These are phyloP conservation scores for Mortierella sp. DNA, from an alignment of 371 early-diverging fungal species.

Conservation along the genomic window DNA sequence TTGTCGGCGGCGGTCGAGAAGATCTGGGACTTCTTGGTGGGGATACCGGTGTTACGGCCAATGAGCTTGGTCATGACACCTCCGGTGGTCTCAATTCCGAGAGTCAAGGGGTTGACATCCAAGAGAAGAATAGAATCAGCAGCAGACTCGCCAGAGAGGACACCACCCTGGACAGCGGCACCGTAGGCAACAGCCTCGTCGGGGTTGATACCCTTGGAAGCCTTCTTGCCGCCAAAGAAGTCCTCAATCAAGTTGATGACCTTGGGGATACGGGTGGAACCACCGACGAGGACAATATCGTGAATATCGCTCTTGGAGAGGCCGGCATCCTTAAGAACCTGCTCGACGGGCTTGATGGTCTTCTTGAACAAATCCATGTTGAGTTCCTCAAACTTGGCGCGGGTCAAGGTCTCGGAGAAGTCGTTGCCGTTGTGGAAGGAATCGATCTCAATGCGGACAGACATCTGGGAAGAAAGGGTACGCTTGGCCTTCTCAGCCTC, in stretches of 20 bases:
- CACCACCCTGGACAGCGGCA: conserved; percentile 99
- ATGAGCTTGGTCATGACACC: conserved; percentile 98
- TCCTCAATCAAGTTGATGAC: conserved; percentile 94
- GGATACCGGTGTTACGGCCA: conserved; percentile 97
- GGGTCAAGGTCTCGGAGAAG: conserved; percentile 95
- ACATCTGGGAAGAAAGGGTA: conserved; percentile 91
- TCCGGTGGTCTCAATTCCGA: conserved; percentile 97
- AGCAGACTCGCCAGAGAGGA: conserved; percentile 84
- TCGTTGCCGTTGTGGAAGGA: conserved; percentile 98
- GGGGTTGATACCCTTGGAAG: conserved; percentile 97
- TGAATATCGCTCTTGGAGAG: conserved; percentile 90
- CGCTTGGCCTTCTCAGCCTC: conserved; percentile 98
- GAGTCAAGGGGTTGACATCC: conserved; percentile 98
- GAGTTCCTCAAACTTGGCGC: conserved; percentile 96
- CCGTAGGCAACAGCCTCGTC: conserved; percentile 99
- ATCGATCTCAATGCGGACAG: conserved; percentile 86
- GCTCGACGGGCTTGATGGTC: conserved; percentile 97
- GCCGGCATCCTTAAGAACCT: conserved; percentile 97
- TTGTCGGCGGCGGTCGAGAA: conserved; percentile 99
- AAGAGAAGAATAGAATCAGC: conserved; percentile 79
- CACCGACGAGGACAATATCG: conserved; percentile 99
- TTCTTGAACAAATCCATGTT: conserved; percentile 92
- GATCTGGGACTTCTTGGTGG: conserved; percentile 98
- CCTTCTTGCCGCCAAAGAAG: conserved; percentile 94
- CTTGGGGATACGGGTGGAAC: conserved; percentile 99